These are phyloP conservation scores for Isatis lusitanica DNA, from an alignment of 441 rosid genomes.

Conservation along the genomic window DNA sequence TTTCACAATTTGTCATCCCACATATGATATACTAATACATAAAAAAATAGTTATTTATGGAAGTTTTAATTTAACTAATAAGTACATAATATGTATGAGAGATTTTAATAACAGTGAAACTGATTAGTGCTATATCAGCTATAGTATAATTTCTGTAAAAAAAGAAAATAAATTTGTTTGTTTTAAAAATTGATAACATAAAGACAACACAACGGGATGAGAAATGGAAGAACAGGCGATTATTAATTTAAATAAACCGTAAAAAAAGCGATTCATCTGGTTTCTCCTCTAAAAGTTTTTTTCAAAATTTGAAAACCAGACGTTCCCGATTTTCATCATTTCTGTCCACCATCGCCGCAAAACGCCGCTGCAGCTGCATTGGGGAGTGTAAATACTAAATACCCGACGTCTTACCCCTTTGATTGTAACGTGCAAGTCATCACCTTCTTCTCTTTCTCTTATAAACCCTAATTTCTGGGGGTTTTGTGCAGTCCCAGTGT, in stretches of 20 bases:
- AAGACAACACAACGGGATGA: background rate
- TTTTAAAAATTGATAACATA: background rate
- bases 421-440: background rate
- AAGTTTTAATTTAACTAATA: background rate
- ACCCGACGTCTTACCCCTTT: background rate
- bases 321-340: conserved; percentile 38
- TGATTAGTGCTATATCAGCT: too few species aligned
- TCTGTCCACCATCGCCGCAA: conserved; percentile 20
- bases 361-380: conserved; percentile 29
- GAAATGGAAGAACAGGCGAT: background rate
- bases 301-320: conserved; percentile 40
- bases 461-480: conserved; percentile 33
- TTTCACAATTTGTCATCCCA: background rate
- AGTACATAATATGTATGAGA: background rate
- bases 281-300: background rate
- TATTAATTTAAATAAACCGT: conserved; percentile 16
- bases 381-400: conserved; percentile 9
- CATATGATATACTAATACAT: background rate
- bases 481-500: conserved; percentile 14
- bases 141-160: too few species aligned
- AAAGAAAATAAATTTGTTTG: background rate
- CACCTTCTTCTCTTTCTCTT: conserved; percentile 5
- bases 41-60: too few species aligned
- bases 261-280: conserved; percentile 19
- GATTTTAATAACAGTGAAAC: too few species aligned